Base-by-base conservation (phyloP, 176 grass and related monocot species). In the Puya raimondii region DNA sequence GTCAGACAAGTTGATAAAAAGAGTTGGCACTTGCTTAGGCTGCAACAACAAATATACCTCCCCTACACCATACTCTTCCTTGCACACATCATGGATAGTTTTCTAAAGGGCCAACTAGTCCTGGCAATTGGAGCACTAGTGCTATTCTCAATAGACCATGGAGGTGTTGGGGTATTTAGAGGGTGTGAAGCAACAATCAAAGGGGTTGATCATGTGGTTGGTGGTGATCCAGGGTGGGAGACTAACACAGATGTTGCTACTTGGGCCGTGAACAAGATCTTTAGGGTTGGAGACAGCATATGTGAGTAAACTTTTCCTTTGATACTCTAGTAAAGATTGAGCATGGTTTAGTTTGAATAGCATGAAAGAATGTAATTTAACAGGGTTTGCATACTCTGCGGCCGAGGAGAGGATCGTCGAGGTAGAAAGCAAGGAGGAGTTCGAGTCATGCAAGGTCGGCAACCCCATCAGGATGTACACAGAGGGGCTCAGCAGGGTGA, bases 141-240 rank as follows among this genome's bases (percentile, higher is more conserved):
- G 47, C n/a, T 72, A 48, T 52, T 15, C 25, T 26, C 71, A 49
- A 25, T 65, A 29, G 66, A 9, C n/a, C 53, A 57, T 15, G 53
- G n/a, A 17, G 53, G 53, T 17, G 13, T 17, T 17, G 56, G 56
- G 21, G 10, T 61, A 61, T 18, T 61, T 10, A 21, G 17, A 61
- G 33, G 33, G 33, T 61, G 56, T 61, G 56, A 10, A 61, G 56
- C 56, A 22, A 61, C 15, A 42, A 42, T 42, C 10, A 59, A 17
- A 61, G 66, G 14, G 22, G 63, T 33, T 49, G 63, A 85, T 64
- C 86, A 85, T 72, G 86, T 89, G 50, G 79, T 89, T 48, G 82
- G 82, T 16, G 82, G 71, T 16, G 79, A 89, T 70, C 82, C 76
- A 16, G 82, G 75, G 0, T 89, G 86, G 75, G 72, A 65, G 56